Base-by-base conservation (phyloP, 2,329 filamentous ascomycete species). In the Alternaria hordeiaustralica region DNA sequence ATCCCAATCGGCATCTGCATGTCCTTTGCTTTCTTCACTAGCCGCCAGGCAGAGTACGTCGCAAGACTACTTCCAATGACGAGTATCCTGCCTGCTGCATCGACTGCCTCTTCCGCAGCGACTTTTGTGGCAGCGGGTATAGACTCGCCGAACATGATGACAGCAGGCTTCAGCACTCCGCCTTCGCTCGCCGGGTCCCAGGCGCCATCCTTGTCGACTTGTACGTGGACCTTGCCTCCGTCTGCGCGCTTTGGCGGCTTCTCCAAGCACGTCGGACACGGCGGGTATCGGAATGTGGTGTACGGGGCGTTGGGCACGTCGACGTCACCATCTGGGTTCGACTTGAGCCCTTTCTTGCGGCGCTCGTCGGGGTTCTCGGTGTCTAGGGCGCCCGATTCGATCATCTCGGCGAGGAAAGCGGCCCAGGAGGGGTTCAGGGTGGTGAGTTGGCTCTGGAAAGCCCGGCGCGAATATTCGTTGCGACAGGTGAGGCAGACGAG, bases 131-230 rank as follows among this genome's bases (percentile, higher is more conserved):
- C 74, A 2, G 82, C 79, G 0, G 87, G 84, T 54, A 98, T 97
- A 63, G 89, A 94, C 80, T 98, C 96, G 15, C 96, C 96, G 78
- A 98, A 98, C 93, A 98, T 97, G 72, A 94, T 90, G 3, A 99
- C 94, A 1, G 92, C 92, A 4, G 96, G 96, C 76, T 98, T 98
- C 59, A 99, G 79, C 41, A 98, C 88, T 3, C 95, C 96, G 0
- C 89, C 92, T 20, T 67, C 67, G 20, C 70, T 73, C n/a, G 36
- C 60, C 3, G 63, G 61, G 43, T 70, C 69, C 92, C 91, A 96
- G 0, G 94, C 95, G 0, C 95, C 95, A 57, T 97, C 93, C 1
- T 76, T 71, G 73, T 97, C 95, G 12, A 92, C 87, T 65, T 91
- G 84, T 1, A 97, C 89, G 25, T 79, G 82, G 12, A 71, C 55